Evolutionary conservation across 1,284 basidiomycete species (phyloP).

Genomic region (Irpex lacteus): DNA sequence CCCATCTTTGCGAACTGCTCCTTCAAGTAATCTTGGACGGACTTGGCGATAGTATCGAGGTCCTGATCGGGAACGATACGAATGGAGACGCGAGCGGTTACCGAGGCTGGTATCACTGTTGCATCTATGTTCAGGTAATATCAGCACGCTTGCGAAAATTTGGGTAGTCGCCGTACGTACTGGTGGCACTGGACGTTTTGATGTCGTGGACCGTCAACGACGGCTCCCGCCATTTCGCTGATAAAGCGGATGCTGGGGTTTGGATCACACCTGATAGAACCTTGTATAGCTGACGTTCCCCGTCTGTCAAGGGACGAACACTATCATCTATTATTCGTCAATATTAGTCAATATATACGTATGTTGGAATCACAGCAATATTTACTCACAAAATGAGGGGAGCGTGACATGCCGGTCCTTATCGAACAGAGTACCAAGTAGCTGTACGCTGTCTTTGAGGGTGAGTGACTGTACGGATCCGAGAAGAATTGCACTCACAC

Average conservation of each 20-base stretch:
- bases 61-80: slow-evolving; percentile 95
- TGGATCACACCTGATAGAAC: slow-evolving; percentile 68
- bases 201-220: slow-evolving; percentile 73
- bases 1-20: slow-evolving; percentile 58
- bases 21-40: slow-evolving; percentile 61
- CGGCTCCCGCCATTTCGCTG: slow-evolving; percentile 78
- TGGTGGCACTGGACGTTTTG: slow-evolving; percentile 71
- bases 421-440: slow-evolving; percentile 74
- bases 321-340: slow-evolving; percentile 55
- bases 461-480: background rate
- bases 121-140: slow-evolving; percentile 49
- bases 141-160: background rate
- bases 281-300: slow-evolving; percentile 68
- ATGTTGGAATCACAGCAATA: background rate
- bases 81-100: slow-evolving; percentile 80
- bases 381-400: slow-evolving; percentile 78
- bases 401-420: slow-evolving; percentile 61
- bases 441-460: slow-evolving; percentile 57
- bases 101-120: slow-evolving; percentile 84
- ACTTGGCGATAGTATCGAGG: slow-evolving; percentile 64
- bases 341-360: background rate
- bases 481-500: slow-evolving; percentile 50
- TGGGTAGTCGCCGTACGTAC: slow-evolving; percentile 39
- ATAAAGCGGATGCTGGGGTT: slow-evolving; percentile 62
- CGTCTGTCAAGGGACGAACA: slow-evolving; percentile 64